Evolutionary conservation across 2,329 filamentous ascomycete genomes (phyloP).

Genomic region (Pseudogymnoascus sp.): DNA sequence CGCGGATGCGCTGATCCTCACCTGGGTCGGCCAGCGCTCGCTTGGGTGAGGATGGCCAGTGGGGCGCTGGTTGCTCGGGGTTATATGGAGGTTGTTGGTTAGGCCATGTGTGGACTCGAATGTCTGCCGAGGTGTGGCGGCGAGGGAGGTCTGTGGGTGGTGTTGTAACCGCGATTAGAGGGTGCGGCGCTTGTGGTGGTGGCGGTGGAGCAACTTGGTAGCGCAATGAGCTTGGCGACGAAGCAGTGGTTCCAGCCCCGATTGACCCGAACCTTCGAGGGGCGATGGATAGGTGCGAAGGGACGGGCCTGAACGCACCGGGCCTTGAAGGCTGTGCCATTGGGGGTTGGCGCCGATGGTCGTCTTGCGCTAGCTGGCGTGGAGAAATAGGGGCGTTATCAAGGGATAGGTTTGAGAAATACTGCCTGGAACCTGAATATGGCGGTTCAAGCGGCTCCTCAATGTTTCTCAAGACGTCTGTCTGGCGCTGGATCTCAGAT

Average conservation of each 20-base stretch:
- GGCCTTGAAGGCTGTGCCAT: constrained; percentile 50
- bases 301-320: constrained; percentile 68
- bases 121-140: constrained; percentile 91
- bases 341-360: constrained; percentile 65
- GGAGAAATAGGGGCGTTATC: constrained; percentile 80
- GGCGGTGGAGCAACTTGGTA: constrained; percentile 44
- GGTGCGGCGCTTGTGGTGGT: constrained; percentile 55
- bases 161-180: constrained; percentile 54
- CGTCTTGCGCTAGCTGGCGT: constrained; percentile 78
- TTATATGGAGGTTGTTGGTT: constrained; percentile 59
- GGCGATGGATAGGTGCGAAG: constrained; percentile 72
- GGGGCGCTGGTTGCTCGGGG: constrained; percentile 52
- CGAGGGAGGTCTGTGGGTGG: constrained; percentile 65
- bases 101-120: constrained; percentile 78
- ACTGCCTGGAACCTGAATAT: constrained; percentile 57
- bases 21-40: constrained; percentile 37
- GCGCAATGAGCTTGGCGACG: constrained; percentile 67
- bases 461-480: constrained; percentile 47
- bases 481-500: constrained; percentile 53
- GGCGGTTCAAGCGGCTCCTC: constrained; percentile 62
- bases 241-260: constrained; percentile 56
- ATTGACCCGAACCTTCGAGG: constrained; percentile 82
- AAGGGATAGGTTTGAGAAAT: constrained; percentile 52
- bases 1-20: constrained; percentile 54
- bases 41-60: constrained; percentile 62